phyloP scores from a whole-genome alignment of 257 asterid species.

The Rauvolfia tetraphylla region DNA sequence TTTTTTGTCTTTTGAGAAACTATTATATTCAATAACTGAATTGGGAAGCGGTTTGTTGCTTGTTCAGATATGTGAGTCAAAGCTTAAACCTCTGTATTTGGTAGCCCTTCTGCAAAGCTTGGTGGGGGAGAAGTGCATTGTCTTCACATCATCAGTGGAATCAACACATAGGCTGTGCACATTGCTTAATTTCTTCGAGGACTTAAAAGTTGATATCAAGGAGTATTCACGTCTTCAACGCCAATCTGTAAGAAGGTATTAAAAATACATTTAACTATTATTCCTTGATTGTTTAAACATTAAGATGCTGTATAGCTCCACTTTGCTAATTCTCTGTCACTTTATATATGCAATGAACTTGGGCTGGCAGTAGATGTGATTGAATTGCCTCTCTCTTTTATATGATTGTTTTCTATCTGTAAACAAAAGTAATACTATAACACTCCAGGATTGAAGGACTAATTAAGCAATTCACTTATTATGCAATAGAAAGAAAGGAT shows the following conservation, averaged over 20 bases:
- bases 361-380: background rate
- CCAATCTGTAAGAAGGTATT: conserved; percentile 73
- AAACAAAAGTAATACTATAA: background rate
- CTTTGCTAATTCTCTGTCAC: background rate
- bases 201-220: conserved; percentile 54
- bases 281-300: background rate
- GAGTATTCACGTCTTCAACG: conserved; percentile 90
- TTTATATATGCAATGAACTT: background rate
- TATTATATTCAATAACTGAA: background rate
- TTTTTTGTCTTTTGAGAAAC: background rate
- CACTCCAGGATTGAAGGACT: background rate
- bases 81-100: conserved; percentile 76
- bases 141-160: conserved; percentile 88
- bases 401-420: background rate
- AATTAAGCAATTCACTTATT: background rate
- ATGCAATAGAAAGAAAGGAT: background rate
- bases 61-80: conserved; percentile 70
- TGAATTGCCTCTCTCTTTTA: background rate
- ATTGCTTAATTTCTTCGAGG: conserved; percentile 56
- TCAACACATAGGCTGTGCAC: conserved; percentile 76
- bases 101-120: conserved; percentile 71
- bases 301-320: background rate
- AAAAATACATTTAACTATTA: conserved; percentile 8
- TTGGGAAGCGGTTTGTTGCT: background rate
- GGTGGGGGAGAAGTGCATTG: conserved; percentile 74